Conservation (phyloP, 495 filamentous ascomycete species). For the Penicillium egyptiacum region DNA sequence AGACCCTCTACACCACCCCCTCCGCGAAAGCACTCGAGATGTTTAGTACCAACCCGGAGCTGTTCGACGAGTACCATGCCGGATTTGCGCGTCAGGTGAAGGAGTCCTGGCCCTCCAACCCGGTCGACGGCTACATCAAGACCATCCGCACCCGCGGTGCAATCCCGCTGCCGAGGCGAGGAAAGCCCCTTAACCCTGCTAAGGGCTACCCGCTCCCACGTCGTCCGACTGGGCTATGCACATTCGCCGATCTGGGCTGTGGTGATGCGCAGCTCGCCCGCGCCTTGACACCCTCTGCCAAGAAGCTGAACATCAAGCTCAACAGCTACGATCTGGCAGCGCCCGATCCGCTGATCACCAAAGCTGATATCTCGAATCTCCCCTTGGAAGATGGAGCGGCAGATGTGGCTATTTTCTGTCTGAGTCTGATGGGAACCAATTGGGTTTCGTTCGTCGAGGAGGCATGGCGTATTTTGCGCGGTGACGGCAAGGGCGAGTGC, state of each 20-base stretch:
- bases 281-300: conserved; percentile 51
- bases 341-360: conserved; percentile 68
- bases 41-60: conserved; percentile 77
- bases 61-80: conserved; percentile 91
- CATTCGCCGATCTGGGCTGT: conserved; percentile 85
- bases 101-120: conserved; percentile 92
- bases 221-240: conserved; percentile 59
- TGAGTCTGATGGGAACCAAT: conserved; percentile 98
- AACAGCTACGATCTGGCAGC: conserved; percentile 67
- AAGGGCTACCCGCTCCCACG: conserved; percentile 45
- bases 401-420: conserved; percentile 88
- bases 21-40: conserved; percentile 74
- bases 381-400: conserved; percentile 69
- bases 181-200: conserved; percentile 35
- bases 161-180: conserved; percentile 37
- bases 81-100: conserved; percentile 91
- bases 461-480: conserved; percentile 78
- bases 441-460: conserved; percentile 95
- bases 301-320: conserved; percentile 67
- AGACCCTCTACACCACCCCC: conserved; percentile 90
- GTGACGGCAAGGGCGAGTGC: conserved; percentile 82
- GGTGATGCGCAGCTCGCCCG: conserved; percentile 72
- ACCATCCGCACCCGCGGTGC: conserved; percentile 60
- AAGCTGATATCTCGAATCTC: conserved; percentile 82
- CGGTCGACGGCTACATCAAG: conserved; percentile 77